phyloP scores from a whole-genome alignment of 2,329 filamentous ascomycete genomes.

The Fusarium tjaetaba region DNA sequence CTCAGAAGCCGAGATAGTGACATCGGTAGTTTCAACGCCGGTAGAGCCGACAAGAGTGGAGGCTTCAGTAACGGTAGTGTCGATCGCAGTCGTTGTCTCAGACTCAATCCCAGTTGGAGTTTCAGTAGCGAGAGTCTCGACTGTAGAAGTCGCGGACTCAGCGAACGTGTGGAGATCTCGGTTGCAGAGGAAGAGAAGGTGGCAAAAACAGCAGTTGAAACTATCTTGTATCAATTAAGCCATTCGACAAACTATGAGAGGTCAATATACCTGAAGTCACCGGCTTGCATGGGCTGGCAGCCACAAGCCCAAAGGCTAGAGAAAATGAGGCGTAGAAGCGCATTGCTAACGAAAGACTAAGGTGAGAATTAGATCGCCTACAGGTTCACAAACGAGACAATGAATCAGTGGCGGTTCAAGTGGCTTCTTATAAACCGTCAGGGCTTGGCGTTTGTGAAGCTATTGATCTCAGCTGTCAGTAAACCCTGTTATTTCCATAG shows the following conservation, averaged over 20 bases:
- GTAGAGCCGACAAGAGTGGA: neutral
- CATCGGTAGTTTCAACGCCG: neutral
- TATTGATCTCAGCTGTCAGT: neutral
- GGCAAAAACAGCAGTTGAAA: neutral
- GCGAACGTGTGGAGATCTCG: fast-evolving
- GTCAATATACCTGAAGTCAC: neutral
- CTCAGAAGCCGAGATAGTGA: neutral
- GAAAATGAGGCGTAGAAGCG: neutral
- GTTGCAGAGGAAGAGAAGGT: fast-evolving
- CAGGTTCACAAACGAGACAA: neutral
- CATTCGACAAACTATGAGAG: fast-evolving
- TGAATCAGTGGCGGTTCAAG: neutral
- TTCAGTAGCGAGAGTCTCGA: neutral
- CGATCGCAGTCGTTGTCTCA: too few species aligned
- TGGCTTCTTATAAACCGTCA: neutral
- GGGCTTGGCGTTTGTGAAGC: neutral
- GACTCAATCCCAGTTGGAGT: neutral
- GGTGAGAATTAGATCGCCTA: neutral
- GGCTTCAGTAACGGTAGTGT: neutral
- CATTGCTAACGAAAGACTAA: neutral
- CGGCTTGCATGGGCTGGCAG: neutral
- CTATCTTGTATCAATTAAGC: neutral
- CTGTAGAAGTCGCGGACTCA: neutral
- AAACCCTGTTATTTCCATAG: neutral
- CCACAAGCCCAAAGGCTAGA: neutral